Conservation (phyloP, 2,329 filamentous ascomycete genomes). For the Allantophomopsis cytisporea region DNA sequence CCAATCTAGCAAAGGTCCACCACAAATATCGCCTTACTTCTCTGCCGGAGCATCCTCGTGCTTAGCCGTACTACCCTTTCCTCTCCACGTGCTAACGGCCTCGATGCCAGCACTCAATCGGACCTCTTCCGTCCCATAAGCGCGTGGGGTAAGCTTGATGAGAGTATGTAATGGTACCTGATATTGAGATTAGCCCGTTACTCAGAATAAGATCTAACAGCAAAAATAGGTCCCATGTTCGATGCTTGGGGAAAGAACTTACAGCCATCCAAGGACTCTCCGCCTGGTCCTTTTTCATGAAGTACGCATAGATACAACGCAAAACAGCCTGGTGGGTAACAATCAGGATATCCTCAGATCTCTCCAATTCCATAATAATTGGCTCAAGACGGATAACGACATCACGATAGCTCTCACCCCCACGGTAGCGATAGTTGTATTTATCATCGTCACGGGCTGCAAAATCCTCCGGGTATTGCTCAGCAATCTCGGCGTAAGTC, state of each 20-base stretch:
- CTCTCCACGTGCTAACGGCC: conserved; percentile 91
- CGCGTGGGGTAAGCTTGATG: conserved; percentile 89
- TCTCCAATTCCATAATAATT: conserved; percentile 98
- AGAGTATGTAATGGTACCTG: conserved; percentile 87
- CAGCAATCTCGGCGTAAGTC: conserved; percentile 78
- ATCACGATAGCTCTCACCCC: conserved; percentile 90
- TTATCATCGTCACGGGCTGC: conserved; percentile 93
- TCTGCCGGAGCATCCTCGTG: conserved; percentile 40
- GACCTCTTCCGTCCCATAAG: conserved; percentile 86
- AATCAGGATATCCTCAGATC: conserved; percentile 92
- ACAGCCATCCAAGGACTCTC: conserved; percentile 84
- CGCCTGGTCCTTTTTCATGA: conserved; percentile 92
- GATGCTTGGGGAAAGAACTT: neutral
- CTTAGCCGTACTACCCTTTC: conserved; percentile 83
- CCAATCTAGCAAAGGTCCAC: no score
- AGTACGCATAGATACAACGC: conserved; percentile 96
- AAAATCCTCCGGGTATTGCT: conserved; percentile 88
- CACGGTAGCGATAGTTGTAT: conserved; percentile 98
- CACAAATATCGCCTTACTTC: neutral
- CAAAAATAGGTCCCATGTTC: neutral
- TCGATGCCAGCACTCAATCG: conserved; percentile 83
- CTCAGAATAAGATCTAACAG: no score
- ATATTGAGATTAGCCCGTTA: neutral
- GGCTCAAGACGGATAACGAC: conserved; percentile 95
- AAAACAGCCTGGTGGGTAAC: conserved; percentile 96